Base-by-base conservation (phyloP, 108 stramenopile genomes). In the Nitzschia sp. region DNA sequence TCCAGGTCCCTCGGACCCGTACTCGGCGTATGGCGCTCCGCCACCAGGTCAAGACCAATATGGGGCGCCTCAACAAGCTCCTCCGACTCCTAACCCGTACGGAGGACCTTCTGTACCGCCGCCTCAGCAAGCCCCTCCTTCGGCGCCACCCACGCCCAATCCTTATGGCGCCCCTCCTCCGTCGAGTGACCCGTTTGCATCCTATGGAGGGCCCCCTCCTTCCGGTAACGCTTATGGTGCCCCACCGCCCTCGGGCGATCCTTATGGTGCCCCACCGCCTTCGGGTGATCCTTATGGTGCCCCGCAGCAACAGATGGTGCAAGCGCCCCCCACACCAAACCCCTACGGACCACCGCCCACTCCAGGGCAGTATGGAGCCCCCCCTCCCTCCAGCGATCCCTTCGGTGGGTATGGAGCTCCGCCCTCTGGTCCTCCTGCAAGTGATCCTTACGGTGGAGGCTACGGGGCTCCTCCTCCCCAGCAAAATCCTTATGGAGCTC, bases 381-480 rank as follows among this genome's bases (percentile, higher is more conserved):
- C 58, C 26, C 58, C 65, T 11, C 32, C 59, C 22, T 52, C 65
- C 30, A 57, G 29, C 29, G 77, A 74, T 63, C 76, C 79, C 9
- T 66, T 50, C 52, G 64, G 46, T 53, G 80, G 16, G 27, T 63
- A 58, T 62, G 66, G 63, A 2, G 45, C 73, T 56, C 61, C 69
- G 48, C 65, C 75, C 1, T 45, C 53, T 21, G 52, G 22, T 57
- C 66, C 65, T 26, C 25, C 58, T 34, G 54, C 58, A 22, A 22
- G 1, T 15, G 53, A 63, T 72, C 67, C 69, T 11, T 70, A 53
- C 57, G 79, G 70, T 53, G 75, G 58, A 29, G 70, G 71, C 67
- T 65, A 52, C 29, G 55, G 45, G 17, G 53, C 71, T 35, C 66
- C 54, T 55, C 54, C 35, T 48, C 29, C 23, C 4, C 70, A 32